phyloP scores from a whole-genome alignment of 495 filamentous ascomycete genomes.

The Aspergillus egyptiacus region DNA sequence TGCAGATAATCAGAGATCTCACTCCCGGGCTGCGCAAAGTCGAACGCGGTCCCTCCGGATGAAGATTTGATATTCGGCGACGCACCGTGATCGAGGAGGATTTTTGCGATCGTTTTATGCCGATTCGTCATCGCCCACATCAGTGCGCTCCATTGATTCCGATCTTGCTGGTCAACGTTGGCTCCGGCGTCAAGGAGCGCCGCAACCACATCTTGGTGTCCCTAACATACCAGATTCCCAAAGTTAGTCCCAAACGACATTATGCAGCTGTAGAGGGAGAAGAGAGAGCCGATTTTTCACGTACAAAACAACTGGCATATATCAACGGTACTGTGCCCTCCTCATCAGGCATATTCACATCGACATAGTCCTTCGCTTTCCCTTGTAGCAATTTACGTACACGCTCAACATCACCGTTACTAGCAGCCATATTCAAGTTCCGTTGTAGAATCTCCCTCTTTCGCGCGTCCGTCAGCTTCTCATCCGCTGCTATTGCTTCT shows the following conservation, averaged over 20 bases:
- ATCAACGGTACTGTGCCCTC: slow-evolving; percentile 93
- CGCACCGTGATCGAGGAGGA: slow-evolving; percentile 85
- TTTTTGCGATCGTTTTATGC: slow-evolving; percentile 90
- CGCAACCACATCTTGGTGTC: slow-evolving; percentile 84
- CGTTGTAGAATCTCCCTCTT: slow-evolving; percentile 80
- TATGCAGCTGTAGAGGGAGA: not conserved
- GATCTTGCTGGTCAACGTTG: slow-evolving; percentile 89
- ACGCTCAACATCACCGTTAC: slow-evolving; percentile 86
- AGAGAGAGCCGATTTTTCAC: slow-evolving; percentile 30
- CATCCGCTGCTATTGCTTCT: slow-evolving; percentile 66
- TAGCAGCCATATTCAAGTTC: slow-evolving; percentile 89
- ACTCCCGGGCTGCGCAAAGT: slow-evolving; percentile 90
- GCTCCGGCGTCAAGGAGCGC: slow-evolving; percentile 80
- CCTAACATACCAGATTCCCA: slow-evolving; percentile 41
- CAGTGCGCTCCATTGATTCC: slow-evolving; percentile 92
- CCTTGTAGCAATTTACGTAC: slow-evolving; percentile 72
- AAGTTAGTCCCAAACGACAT: slow-evolving; percentile 8
- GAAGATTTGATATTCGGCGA: slow-evolving; percentile 94
- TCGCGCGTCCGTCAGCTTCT: slow-evolving; percentile 66
- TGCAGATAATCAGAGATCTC: slow-evolving; percentile 94
- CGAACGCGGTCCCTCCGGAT: slow-evolving; percentile 89
- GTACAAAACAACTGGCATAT: slow-evolving; percentile 97
- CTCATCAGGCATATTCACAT: slow-evolving; percentile 87
- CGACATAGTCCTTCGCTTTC: slow-evolving; percentile 67
- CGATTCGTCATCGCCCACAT: slow-evolving; percentile 99